Evolutionary conservation across 2,329 filamentous ascomycete genomes (phyloP), one percentile per base, ranked within the genome.

Genomic region (Fusarium sp.): DNA sequence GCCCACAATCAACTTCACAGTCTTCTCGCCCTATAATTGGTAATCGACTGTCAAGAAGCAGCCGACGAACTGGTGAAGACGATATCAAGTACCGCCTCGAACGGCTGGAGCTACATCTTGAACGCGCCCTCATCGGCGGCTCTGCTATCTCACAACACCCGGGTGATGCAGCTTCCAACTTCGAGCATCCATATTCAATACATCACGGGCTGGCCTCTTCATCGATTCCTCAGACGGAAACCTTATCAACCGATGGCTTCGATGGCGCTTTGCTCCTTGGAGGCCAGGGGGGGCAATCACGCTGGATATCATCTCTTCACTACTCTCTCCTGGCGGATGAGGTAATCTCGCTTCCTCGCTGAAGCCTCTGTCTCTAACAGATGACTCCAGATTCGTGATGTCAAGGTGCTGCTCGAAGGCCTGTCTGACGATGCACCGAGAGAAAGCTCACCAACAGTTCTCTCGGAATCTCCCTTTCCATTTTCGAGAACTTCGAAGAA

Each of bases 271-370:
- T 60, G 35, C 57, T 60, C n/a, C 28, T 54, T 7, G 57, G 54
- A 30, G 24, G 18, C 28, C 18, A 35, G 10, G 28, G 47, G 2
- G 47, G 28, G 15, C 45, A 60, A 16, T 54, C 57, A 5, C 57
- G 57, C 28, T 60, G 57, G 57, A 35, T 60, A 22, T 60, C 57
- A 60, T 60, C 57, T 26, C 35, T 60, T 8, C 57, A 60, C 47
- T 60, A 60, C 57, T 51, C 57, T 35, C 57, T 60, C 28, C 31
- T 60, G 20, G 57, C 57, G 22, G 35, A 60, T 35, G 45, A 60
- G 57, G 57, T 4, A 60, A 18, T 5, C 22, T 9, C 2, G 5
- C 5, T 33, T 59, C 7, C 28, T 26, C 18, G 12, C 2, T 6
- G 7, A 6, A 30, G 9, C 8, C 6, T 30, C 20, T 16, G 5